These are phyloP conservation scores for Saturnispora sekii DNA, from an alignment of 805 yeast genomes.

Conservation along the genomic window DNA sequence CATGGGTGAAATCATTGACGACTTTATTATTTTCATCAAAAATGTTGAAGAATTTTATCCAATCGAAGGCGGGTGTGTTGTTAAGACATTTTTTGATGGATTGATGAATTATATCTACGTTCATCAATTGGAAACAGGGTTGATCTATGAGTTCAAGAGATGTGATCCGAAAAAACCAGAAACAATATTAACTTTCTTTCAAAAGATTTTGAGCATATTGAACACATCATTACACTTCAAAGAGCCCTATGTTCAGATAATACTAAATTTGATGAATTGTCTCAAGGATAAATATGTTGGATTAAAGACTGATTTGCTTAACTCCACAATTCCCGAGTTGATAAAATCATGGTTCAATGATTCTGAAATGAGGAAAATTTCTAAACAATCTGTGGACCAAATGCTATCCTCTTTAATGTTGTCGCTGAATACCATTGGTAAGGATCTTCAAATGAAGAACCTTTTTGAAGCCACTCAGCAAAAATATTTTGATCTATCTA, in stretches of 20 bases:
- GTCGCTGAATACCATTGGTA: slow-evolving; percentile 12
- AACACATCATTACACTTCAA: slow-evolving; percentile 55
- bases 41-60: slow-evolving; percentile 40
- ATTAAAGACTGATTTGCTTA: slow-evolving; percentile 21
- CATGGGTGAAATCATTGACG: slow-evolving; percentile 69
- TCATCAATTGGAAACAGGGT: slow-evolving; percentile 49
- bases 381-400: slow-evolving; percentile 24
- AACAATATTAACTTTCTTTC: slow-evolving; percentile 38
- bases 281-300: slow-evolving; percentile 28
- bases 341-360: slow-evolving; percentile 29
- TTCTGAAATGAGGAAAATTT: slow-evolving; percentile 23
- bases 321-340: slow-evolving; percentile 10
- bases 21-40: slow-evolving; percentile 58
- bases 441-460: slow-evolving; percentile 5
- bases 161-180: slow-evolving; percentile 23
- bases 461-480: slow-evolving; percentile 4
- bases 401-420: slow-evolving; percentile 5
- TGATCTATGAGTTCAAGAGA: slow-evolving; percentile 43
- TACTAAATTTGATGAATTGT: slow-evolving; percentile 33
- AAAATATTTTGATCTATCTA: slow-evolving; percentile 8
- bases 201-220: slow-evolving; percentile 39
- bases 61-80: slow-evolving; percentile 24
- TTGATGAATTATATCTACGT: slow-evolving; percentile 60
- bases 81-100: slow-evolving; percentile 39
- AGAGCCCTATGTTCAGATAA: slow-evolving; percentile 40